Base-by-base conservation (phyloP, 192 early-diverging fungal genomes). In the Podila epicladia region DNA sequence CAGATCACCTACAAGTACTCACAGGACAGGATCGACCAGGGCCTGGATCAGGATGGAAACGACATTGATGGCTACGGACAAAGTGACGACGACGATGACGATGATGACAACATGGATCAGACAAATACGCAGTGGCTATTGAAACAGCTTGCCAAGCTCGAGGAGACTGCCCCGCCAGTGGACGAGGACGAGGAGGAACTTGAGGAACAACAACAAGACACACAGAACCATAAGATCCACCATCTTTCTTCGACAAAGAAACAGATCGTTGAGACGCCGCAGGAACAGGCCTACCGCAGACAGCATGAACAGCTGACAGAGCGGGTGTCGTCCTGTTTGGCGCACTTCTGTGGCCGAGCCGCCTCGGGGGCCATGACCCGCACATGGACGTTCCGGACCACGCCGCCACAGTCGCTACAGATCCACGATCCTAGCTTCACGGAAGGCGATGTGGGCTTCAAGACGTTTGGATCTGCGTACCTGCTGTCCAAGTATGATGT, bases 391-490 rank as follows among this genome's bases (percentile, higher is more conserved):
- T 80, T 73, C 58, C 67, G 69, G 17, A 69, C 77, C 2, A 50
- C 19, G 0, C 77, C 71, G 0, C 77, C 77, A 0, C 70, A 69
- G 24, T 80, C 77, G 0, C 57, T 80, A 0, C 65, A 80, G 62
- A 73, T 88, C 59, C 87, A 88, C 60, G 87, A 88, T 64, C 87
- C 87, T 5, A 85, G 84, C 32, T 86, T 83, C 53, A 80, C 78
- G 15, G 87, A 75, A 12, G 84, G 86, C 22, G 87, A 88, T 74
- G 68, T 88, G 29, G 87, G 87, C 20, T 88, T 88, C 68, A 88
- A 88, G 61, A 88, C 87, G 7, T 88, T 85, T 84, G 87, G 87
- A 60, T 84, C 87, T 22, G 85, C 87, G 1, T 86, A 85, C 12
- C 62, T 88, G 12, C 61, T 88, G 59, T 85, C 85, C 60, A 88